These are phyloP conservation scores for Aspergillus brasiliensis DNA, from an alignment of 2,329 filamentous ascomycete species.

Conservation along the genomic window DNA sequence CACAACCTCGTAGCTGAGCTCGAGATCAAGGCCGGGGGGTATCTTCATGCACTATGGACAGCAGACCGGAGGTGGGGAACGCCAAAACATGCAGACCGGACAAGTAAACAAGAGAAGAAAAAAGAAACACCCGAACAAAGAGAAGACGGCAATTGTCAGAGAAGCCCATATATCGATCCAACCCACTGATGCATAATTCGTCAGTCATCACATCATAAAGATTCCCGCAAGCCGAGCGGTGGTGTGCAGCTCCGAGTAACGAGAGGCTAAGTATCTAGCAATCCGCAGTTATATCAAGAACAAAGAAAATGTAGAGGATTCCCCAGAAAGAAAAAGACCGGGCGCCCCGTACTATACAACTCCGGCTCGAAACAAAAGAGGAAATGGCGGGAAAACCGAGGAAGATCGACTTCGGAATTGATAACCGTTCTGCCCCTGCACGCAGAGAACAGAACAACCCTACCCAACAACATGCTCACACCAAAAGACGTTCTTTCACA, in stretches of 20 bases:
- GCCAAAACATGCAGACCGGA: constrained; percentile 32
- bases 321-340: constrained; percentile 13
- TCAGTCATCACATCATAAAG: constrained; percentile 42
- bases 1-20: constrained; percentile 25
- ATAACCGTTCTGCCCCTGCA: neutral
- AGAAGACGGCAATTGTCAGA: constrained; percentile 18
- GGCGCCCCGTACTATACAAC: constrained; percentile 21
- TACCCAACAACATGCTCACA: neutral
- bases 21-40: constrained; percentile 33
- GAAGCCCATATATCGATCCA: constrained; percentile 24
- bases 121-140: constrained; percentile 18
- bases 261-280: constrained; percentile 22
- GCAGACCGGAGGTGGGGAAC: constrained; percentile 26
- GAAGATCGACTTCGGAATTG: neutral
- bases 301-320: constrained; percentile 14
- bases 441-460: neutral
- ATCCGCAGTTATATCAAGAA: constrained; percentile 17
- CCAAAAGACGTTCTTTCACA: constrained; percentile 20
- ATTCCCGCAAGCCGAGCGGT: constrained; percentile 20
- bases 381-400: constrained; percentile 6
- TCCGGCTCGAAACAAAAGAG: constrained; percentile 17
- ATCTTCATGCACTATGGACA: constrained; percentile 39
- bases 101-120: constrained; percentile 11
- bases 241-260: constrained; percentile 19
- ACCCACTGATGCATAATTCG: constrained; percentile 38